Evolutionary conservation across 768 basidiomycete genomes (phyloP), one percentile per base, ranked within the genome.

Genomic region (Erythrobasidium yunnanense): DNA sequence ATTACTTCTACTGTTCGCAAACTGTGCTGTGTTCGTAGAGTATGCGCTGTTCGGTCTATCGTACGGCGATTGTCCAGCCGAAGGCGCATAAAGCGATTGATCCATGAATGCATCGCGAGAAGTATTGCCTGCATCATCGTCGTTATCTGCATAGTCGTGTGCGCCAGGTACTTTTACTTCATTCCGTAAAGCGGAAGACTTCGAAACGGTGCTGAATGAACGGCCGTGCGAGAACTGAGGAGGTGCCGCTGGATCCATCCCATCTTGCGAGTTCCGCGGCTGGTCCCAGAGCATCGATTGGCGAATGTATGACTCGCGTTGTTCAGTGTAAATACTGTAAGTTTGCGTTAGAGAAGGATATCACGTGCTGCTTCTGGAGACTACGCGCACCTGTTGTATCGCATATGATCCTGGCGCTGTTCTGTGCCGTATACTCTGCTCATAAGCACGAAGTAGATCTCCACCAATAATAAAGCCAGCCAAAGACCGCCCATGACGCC

Each of bases 401-500:
- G 38, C 25, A 29, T 45, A 29, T 67, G 58, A 45, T 42, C 67
- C 35, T 55, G 22, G 20, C 65, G 55, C 27, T 69, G 68, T 22
- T 69, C 68, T 27, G 55, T 20, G 2, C 34, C 25, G 34, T 69
- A 69, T n/a, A 60, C 38, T 4, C 66, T 32, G 45, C 32, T 13
- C 18, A 66, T 56, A n/a, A 58, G 27, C 3, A 25, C 29, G 33
- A 69, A 58, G 49, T 69, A 69, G n/a, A 32, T n/a, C 50, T 69
- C 49, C 15, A 65, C 52, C 34, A 66, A 11, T 52, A 47, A 47
- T 32, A 95, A 79, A 17, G 95, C 73, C 8, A 87, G 76, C 88
- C 91, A 96, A 4, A 95, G 79, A 6, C 83, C 88, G 20, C 81
- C 86, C 90, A 97, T 92, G 63, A 96, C 78, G 35, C 92, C 92